phyloP scores from a whole-genome alignment of 2,329 filamentous ascomycete genomes.

The Chalara sp. region DNA sequence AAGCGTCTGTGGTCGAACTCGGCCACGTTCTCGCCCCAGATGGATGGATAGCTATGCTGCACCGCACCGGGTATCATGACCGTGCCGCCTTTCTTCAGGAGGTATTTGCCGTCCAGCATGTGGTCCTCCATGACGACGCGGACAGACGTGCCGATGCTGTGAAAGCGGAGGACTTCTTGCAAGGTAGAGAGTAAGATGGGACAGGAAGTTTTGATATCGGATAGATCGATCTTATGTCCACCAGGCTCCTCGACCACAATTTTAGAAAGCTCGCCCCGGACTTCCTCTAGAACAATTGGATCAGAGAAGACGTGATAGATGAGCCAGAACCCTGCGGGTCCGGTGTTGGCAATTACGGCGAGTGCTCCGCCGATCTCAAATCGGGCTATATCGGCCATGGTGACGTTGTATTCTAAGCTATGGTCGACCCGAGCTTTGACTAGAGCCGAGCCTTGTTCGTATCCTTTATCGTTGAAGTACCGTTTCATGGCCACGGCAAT shows the following conservation, averaged over 20 bases:
- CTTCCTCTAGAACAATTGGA: slow-evolving; percentile 22
- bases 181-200: slow-evolving; percentile 31
- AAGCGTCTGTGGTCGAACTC: slow-evolving; percentile 36
- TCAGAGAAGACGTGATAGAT: slow-evolving; percentile 26
- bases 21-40: slow-evolving; percentile 35
- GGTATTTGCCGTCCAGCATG: slow-evolving; percentile 31
- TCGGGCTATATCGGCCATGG: slow-evolving; percentile 14
- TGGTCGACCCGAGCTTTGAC: slow-evolving; percentile 5
- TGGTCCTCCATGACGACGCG: slow-evolving; percentile 36
- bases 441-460: slow-evolving; percentile 2
- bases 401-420: slow-evolving; percentile 3
- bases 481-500: slow-evolving; percentile 3
- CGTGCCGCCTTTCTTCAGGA: slow-evolving; percentile 35
- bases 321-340: slow-evolving; percentile 32
- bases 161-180: slow-evolving; percentile 36
- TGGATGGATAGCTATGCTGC: slow-evolving; percentile 30
- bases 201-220: slow-evolving; percentile 14
- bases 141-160: slow-evolving; percentile 29
- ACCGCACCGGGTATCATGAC: slow-evolving; percentile 35
- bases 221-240: slow-evolving; percentile 19
- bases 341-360: slow-evolving; percentile 27
- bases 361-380: slow-evolving; percentile 27
- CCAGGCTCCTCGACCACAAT: slow-evolving; percentile 8
- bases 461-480: slow-evolving; percentile 7
- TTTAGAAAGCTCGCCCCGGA: slow-evolving; percentile 21